Conservation (phyloP, 2,329 filamentous ascomycete species). For the Xylaria sp. region DNA sequence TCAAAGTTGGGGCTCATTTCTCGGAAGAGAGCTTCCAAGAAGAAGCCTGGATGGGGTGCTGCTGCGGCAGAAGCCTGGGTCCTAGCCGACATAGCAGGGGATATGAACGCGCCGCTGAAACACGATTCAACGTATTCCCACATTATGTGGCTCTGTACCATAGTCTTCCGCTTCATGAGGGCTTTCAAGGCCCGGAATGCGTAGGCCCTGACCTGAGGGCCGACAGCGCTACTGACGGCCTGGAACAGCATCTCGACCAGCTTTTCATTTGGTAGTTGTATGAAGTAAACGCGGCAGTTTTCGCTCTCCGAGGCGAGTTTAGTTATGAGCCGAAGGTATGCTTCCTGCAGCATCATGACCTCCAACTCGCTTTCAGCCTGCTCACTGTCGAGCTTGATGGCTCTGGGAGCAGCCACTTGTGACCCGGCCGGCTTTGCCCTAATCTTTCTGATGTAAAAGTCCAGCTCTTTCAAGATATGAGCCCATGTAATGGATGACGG, state of each 20-base stretch:
- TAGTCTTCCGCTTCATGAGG: constrained; percentile 68
- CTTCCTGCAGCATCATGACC: constrained; percentile 93
- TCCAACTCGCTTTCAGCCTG: constrained; percentile 81
- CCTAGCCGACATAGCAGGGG: constrained; percentile 23
- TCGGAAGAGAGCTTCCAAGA: constrained; percentile 62
- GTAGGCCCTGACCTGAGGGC: constrained; percentile 72
- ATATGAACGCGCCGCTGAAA: constrained; percentile 57
- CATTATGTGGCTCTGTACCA: constrained; percentile 62
- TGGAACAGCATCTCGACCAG: constrained; percentile 71
- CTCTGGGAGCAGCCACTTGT: constrained; percentile 50
- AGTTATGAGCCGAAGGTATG: constrained; percentile 81
- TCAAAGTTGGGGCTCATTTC: constrained; percentile 76
- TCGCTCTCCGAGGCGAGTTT: constrained; percentile 73
- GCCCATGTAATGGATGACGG: constrained; percentile 84
- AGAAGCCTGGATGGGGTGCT: constrained; percentile 27
- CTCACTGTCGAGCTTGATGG: constrained; percentile 57
- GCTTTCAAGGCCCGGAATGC: constrained; percentile 74
- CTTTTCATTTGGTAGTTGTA: constrained; percentile 59
- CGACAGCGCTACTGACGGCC: constrained; percentile 70
- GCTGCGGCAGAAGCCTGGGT: constrained; percentile 32
- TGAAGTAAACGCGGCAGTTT: constrained; percentile 66
- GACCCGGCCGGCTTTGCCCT: constrained; percentile 61
- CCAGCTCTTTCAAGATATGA: constrained; percentile 86
- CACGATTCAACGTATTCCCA: constrained; percentile 79
- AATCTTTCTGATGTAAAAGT: constrained; percentile 75